Percentiles rank a stretch among this genome's conserved stretches.
These are phyloP conservation scores for Rubia balearica DNA, from an alignment of 305 asterid genomes.

Conservation along the genomic window DNA sequence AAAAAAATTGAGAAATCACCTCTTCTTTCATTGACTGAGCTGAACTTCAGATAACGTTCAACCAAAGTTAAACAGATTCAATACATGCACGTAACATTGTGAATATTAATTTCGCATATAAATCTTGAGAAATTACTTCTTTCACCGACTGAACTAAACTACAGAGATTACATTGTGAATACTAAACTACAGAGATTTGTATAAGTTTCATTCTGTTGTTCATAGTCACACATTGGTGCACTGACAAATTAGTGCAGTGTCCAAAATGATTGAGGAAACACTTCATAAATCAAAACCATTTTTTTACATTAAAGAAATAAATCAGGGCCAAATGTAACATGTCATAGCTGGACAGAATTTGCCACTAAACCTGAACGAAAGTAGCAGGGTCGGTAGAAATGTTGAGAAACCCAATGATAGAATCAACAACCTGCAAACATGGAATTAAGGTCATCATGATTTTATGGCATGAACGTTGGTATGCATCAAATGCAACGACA, in stretches of 20 bases:
- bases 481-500: neutral
- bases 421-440: conserved; percentile 54
- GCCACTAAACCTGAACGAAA: conserved; percentile 56
- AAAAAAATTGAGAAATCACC: neutral
- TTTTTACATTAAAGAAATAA: neutral
- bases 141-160: neutral
- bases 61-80: neutral
- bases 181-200: too few relatives aligned
- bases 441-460: neutral
- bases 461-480: neutral
- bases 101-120: too few relatives aligned
- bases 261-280: neutral
- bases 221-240: neutral
- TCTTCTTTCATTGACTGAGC: neutral
- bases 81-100: neutral
- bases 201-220: neutral
- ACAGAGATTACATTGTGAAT: too few relatives aligned
- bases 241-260: neutral
- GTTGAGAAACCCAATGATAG: conserved; percentile 53
- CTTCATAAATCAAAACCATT: neutral
- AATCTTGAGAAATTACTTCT: neutral
- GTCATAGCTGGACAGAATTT: neutral
- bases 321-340: neutral
- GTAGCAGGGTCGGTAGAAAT: conserved; percentile 67
- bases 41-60: neutral